These are phyloP conservation scores for Phaseolus coccineus DNA, from an alignment of 331 rosid genomes.

Conservation along the genomic window DNA sequence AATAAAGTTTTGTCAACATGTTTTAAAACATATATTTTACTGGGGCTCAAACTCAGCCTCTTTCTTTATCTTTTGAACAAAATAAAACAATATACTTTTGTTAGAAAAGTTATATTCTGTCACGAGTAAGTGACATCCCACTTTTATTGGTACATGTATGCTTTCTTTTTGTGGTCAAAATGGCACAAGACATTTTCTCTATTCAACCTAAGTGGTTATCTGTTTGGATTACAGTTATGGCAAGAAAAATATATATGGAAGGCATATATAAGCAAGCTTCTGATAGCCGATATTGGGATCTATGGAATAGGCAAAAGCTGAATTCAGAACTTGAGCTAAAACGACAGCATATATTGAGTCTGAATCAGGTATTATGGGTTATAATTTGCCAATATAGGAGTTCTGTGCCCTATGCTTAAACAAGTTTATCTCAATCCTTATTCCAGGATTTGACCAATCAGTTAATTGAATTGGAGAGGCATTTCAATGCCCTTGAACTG, in stretches of 20 bases:
- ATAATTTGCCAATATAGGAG: conserved; percentile 29
- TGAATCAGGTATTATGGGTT: conserved; percentile 71
- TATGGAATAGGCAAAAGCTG: conserved; percentile 88
- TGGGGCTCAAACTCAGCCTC: conserved; percentile 14
- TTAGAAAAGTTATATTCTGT: neutral
- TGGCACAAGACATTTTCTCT: neutral
- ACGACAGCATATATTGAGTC: conserved; percentile 66
- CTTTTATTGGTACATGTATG: conserved; percentile 28
- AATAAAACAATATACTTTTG: neutral
- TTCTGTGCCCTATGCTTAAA: conserved; percentile 22
- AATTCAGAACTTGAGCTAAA: conserved; percentile 87
- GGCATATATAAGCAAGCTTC: conserved; percentile 85
- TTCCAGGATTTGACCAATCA: conserved; percentile 82
- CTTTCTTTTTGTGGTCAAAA: conserved; percentile 8
- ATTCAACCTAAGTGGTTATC: conserved; percentile 39
- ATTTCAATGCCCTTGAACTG: conserved; percentile 84
- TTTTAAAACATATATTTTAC: conserved; percentile 6
- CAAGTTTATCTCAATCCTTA: conserved; percentile 34
- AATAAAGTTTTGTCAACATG: neutral
- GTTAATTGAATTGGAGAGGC: conserved; percentile 89
- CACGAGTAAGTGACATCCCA: neutral
- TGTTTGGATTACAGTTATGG: conserved; percentile 68
- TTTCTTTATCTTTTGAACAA: neutral
- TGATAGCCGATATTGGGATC: conserved; percentile 85
- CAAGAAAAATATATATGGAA: conserved; percentile 82